These are phyloP conservation scores for Pontederia paniculata DNA, from an alignment of 176 grass and related monocot genomes.

Conservation along the genomic window DNA sequence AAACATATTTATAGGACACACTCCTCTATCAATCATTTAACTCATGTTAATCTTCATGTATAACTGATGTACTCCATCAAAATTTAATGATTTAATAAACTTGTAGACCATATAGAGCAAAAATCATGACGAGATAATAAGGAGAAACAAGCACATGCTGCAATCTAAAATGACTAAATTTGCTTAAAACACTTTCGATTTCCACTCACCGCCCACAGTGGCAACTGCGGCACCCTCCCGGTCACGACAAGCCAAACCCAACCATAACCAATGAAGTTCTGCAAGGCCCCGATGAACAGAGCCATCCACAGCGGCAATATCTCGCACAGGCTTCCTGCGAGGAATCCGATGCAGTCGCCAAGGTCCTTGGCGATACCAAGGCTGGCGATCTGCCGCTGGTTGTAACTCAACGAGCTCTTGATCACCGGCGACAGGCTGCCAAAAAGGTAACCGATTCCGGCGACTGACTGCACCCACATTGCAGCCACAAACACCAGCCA, in stretches of 20 bases:
- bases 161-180: no score
- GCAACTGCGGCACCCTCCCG: constrained; percentile 3
- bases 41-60: no score
- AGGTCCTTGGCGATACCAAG: constrained; percentile 16
- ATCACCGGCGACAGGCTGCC: constrained; percentile 17
- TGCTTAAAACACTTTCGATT: not conserved
- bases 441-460: constrained; percentile 12
- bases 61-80: no score
- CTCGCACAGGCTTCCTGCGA: constrained; percentile 10
- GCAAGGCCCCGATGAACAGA: not conserved
- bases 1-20: no score
- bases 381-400: constrained; percentile 13
- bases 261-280: constrained; percentile 11
- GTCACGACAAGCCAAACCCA: constrained; percentile 15
- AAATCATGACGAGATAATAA: no score
- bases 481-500: constrained; percentile 13
- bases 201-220: constrained; percentile 8
- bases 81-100: no score
- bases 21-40: no score
- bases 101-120: no score
- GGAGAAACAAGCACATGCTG: no score
- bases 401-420: constrained; percentile 9
- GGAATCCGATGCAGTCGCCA: constrained; percentile 11
- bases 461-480: constrained; percentile 15
- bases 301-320: constrained; percentile 8